Conservation (phyloP, 2,329 filamentous ascomycete species). For the Penicillium decumbens region DNA sequence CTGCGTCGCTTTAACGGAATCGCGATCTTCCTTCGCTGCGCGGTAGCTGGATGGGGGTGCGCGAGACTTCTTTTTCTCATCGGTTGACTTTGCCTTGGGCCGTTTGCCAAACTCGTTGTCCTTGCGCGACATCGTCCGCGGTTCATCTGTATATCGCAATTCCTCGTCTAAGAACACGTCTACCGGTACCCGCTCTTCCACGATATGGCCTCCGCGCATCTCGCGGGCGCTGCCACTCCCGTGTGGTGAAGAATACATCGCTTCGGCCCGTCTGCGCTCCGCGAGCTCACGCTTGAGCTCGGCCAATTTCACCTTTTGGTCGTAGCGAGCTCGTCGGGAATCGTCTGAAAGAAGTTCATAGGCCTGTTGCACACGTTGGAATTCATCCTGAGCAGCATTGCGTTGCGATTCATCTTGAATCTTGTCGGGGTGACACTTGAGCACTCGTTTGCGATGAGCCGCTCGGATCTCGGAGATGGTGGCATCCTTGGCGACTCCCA, state of each 20-base stretch:
- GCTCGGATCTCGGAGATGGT: constrained; percentile 67
- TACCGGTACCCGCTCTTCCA: constrained; percentile 43
- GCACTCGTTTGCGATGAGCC: constrained; percentile 77
- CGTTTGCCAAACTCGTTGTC: constrained; percentile 36
- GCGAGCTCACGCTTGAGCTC: constrained; percentile 57
- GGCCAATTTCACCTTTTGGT: constrained; percentile 66
- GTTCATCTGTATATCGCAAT: constrained; percentile 35
- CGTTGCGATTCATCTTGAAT: constrained; percentile 73
- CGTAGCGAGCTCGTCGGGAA: constrained; percentile 66
- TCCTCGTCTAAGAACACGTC: constrained; percentile 38
- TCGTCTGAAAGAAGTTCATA: constrained; percentile 88
- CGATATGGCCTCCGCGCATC: constrained; percentile 40
- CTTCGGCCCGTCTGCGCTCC: constrained; percentile 39
- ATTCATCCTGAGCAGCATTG: constrained; percentile 74
- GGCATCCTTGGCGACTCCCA: constrained; percentile 70
- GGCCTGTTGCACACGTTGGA: constrained; percentile 85
- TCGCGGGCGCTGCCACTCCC: constrained; percentile 31
- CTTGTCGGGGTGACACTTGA: constrained; percentile 90
- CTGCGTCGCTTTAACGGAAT: constrained; percentile 29
- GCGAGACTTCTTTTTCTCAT: constrained; percentile 36
- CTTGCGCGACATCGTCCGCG: constrained; percentile 38
- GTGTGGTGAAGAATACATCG: constrained; percentile 20
- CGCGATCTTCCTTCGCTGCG: constrained; percentile 34
- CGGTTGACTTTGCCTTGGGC: constrained; percentile 29
- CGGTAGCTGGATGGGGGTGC: constrained; percentile 24